A percentile compares a stretch with the other conserved stretches of the same genome.
phyloP scores from a whole-genome alignment of 2,329 filamentous ascomycete genomes.

The Colletotrichum orchidophilum region DNA sequence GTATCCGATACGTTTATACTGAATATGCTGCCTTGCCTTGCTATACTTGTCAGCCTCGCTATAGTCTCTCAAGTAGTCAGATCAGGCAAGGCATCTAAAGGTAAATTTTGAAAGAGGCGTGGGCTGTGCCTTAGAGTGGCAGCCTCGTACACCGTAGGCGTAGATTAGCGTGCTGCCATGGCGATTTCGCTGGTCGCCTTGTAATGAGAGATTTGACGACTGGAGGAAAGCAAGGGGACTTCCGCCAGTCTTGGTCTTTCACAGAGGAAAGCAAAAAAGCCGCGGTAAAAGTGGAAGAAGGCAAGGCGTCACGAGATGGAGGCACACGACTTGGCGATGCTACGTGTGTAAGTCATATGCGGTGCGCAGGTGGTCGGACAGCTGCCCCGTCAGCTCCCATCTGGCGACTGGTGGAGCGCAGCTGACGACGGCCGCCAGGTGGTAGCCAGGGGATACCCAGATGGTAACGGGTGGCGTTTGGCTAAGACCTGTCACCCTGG shows the following conservation, averaged over 20 bases:
- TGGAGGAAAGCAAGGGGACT: background rate
- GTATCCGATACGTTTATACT: too few relatives aligned
- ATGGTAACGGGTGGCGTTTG: background rate
- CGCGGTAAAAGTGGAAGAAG: background rate
- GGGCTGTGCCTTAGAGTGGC: background rate
- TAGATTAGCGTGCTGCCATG: background rate
- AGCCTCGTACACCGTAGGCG: background rate
- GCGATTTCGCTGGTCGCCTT: background rate
- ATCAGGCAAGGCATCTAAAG: background rate
- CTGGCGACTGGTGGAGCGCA: background rate
- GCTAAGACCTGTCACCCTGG: background rate
- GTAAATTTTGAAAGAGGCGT: background rate
- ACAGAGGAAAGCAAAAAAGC: background rate
- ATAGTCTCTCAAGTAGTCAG: background rate
- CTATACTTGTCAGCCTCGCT: background rate
- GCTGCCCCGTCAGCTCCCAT: background rate
- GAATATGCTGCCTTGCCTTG: background rate
- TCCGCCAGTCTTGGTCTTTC: background rate
- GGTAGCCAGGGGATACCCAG: background rate
- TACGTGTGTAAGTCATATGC: conserved; percentile 1
- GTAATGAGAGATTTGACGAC: background rate
- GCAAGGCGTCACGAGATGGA: background rate
- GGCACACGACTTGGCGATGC: background rate
- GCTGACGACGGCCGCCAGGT: background rate
- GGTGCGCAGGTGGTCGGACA: background rate